A percentile compares a stretch with the other conserved stretches of the same genome.
phyloP scores from a whole-genome alignment of 768 basidiomycete species.

The Hygrocybe coccinea region DNA sequence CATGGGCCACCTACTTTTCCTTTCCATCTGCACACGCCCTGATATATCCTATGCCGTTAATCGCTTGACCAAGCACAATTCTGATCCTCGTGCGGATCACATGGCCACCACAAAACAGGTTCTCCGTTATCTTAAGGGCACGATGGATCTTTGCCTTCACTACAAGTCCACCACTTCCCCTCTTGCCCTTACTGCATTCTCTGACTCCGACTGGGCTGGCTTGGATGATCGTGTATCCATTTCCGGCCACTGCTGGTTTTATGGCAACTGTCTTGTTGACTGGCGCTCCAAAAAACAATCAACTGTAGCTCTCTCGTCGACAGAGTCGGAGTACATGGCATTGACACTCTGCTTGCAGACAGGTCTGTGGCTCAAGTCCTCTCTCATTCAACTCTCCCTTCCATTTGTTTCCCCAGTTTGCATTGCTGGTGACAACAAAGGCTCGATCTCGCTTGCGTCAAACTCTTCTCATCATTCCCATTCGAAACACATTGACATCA shows the following conservation, averaged over 20 bases:
- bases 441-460: conserved; percentile 13
- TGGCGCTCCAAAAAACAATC: conserved; percentile 24
- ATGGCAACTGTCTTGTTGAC: conserved; percentile 26
- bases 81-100: conserved; percentile 25
- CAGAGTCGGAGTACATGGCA: conserved; percentile 3
- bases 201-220: conserved; percentile 33
- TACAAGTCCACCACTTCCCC: conserved; percentile 4
- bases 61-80: conserved; percentile 26
- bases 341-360: background rate
- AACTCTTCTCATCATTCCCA: conserved; percentile 16
- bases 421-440: conserved; percentile 21
- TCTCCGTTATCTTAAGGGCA: conserved; percentile 31
- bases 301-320: background rate
- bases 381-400: conserved; percentile 23
- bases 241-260: conserved; percentile 34
- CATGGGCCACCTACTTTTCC: conserved; percentile 26
- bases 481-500: conserved; percentile 34
- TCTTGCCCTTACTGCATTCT: conserved; percentile 12
- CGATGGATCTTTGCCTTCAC: conserved; percentile 8
- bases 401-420: conserved; percentile 39
- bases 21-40: conserved; percentile 29
- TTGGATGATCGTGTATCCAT: conserved; percentile 27
- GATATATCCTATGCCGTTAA: conserved; percentile 33
- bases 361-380: conserved; percentile 13
- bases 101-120: conserved; percentile 27